phyloP scores from a whole-genome alignment of 2,329 filamentous ascomycete genomes.

The Penicillium corylophilum region DNA sequence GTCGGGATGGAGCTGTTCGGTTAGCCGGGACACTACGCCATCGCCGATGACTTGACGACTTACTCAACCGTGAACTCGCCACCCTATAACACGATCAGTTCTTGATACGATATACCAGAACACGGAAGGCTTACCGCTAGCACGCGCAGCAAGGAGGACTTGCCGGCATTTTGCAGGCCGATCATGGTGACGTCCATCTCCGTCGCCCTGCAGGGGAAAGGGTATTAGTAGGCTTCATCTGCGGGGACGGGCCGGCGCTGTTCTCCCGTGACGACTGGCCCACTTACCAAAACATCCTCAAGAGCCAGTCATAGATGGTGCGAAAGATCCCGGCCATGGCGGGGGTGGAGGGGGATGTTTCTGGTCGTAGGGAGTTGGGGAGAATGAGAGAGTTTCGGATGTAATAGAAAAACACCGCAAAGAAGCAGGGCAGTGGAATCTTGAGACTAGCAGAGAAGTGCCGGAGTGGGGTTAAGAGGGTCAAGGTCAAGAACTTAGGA shows the following conservation, averaged over 20 bases:
- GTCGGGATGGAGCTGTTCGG: conserved; percentile 86
- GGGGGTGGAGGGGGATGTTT: neutral
- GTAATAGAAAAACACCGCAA: neutral
- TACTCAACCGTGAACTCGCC: conserved; percentile 99
- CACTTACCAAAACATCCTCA: conserved; percentile 93
- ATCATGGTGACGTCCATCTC: conserved; percentile 99
- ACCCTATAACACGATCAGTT: conserved; percentile 60
- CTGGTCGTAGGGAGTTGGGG: neutral
- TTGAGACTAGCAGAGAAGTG: neutral
- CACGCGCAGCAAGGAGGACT: conserved; percentile 90
- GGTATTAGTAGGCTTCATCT: conserved; percentile 21
- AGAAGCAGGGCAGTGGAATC: neutral
- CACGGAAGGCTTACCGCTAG: conserved; percentile 71
- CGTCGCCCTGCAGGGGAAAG: conserved; percentile 68
- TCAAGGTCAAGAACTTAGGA: neutral
- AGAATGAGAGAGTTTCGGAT: neutral
- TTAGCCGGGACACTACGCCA: conserved; percentile 4
- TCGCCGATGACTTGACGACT: conserved; percentile 43
- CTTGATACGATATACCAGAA: neutral
- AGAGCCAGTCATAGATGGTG: conserved; percentile 95
- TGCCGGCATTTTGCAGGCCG: conserved; percentile 95
- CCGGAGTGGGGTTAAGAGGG: neutral
- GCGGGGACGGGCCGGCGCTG: conserved; percentile 36
- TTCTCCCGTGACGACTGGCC: conserved; percentile 31
- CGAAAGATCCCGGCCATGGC: conserved; percentile 90